A percentile compares a stretch with the other conserved stretches of the same genome.
Conservation (phyloP, 495 filamentous ascomycete species). For the Trichoderma asperelloides region DNA sequence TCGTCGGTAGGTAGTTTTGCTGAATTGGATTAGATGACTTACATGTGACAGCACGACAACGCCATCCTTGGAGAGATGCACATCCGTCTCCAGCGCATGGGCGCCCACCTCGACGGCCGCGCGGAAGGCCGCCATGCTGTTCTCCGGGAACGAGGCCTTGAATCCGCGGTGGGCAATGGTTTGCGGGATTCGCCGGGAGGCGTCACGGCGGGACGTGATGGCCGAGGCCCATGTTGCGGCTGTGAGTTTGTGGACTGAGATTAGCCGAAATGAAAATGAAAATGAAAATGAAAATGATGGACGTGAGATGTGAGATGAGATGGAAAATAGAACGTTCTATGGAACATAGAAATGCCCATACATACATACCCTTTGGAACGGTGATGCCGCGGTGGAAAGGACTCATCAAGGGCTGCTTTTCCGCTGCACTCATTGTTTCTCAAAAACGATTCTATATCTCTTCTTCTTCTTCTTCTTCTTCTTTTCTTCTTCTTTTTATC, state of each 20-base stretch:
- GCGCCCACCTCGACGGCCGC: conserved; percentile 63
- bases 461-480: background rate
- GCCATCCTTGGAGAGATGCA: conserved; percentile 74
- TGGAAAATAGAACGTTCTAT: background rate
- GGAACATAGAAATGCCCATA: background rate
- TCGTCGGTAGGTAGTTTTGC: too few species aligned
- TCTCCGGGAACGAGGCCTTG: conserved; percentile 73
- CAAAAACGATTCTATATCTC: background rate
- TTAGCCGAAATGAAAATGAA: background rate
- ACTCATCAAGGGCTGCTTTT: background rate
- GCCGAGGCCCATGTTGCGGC: background rate
- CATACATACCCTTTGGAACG: background rate
- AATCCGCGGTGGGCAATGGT: conserved; percentile 82
- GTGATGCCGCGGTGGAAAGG: background rate
- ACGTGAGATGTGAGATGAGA: background rate
- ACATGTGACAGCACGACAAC: conserved; percentile 82
- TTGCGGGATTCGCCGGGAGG: conserved; percentile 45
- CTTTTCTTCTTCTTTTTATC: background rate
- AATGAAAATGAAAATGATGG: background rate
- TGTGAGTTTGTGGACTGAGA: background rate
- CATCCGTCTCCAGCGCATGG: conserved; percentile 79
- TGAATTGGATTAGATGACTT: conserved; percentile 19
- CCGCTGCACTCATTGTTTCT: background rate
- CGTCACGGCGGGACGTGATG: background rate
- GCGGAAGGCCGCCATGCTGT: conserved; percentile 70